phyloP scores from a whole-genome alignment of 768 basidiomycete species.

The Suillus paluster region DNA sequence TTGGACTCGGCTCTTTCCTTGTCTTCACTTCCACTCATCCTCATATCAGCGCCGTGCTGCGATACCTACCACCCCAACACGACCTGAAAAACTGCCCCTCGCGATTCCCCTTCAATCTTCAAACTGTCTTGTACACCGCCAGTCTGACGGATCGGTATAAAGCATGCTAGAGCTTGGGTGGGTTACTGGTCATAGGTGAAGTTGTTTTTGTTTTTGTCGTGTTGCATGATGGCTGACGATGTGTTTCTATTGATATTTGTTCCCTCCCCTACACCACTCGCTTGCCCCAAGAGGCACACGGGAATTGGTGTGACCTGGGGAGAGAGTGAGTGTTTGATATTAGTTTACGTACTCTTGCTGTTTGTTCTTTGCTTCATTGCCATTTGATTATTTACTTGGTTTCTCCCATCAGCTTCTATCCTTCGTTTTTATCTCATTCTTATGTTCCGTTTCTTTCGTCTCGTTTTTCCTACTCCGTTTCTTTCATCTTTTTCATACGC shows the following conservation, averaged over 20 bases:
- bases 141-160: not conserved
- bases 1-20: not conserved
- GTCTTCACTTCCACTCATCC: not conserved
- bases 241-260: no score
- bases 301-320: slow-evolving; percentile 53
- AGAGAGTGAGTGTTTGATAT: slow-evolving; percentile 50
- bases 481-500: not conserved
- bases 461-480: not conserved
- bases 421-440: no score
- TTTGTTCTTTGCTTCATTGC: not conserved
- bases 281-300: no score
- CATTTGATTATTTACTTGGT: no score
- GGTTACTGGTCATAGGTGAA: not conserved
- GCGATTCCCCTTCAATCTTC: not conserved
- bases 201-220: no score
- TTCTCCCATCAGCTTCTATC: no score
- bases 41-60: not conserved
- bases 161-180: not conserved
- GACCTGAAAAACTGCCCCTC: not conserved
- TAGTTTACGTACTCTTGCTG: no score
- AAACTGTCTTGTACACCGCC: not conserved
- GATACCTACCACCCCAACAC: not conserved
- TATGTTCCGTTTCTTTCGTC: not conserved
- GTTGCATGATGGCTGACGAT: no score
- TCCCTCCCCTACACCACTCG: no score